phyloP scores from a whole-genome alignment of 371 early-diverging fungal species.

The Mucor circinelloides region DNA sequence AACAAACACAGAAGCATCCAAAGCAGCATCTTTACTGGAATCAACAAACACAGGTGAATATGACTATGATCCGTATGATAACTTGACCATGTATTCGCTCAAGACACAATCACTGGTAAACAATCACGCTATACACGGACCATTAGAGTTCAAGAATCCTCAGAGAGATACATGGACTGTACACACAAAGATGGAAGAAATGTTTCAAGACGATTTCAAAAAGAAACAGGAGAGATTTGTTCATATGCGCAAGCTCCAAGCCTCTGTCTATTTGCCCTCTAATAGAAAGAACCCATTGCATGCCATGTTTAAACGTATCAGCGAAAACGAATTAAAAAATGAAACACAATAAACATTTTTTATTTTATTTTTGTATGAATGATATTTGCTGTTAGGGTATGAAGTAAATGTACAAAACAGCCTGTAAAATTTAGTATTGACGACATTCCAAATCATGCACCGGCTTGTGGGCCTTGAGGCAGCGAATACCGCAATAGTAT shows the following conservation, averaged over 20 bases:
- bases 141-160: conserved; percentile 13
- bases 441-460: conserved; percentile 23
- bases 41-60: not conserved
- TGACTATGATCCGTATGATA: conserved; percentile 14
- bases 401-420: conserved; percentile 8
- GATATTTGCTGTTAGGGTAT: not conserved
- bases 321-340: conserved; percentile 12
- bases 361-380: not conserved
- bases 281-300: conserved; percentile 6
- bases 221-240: conserved; percentile 12
- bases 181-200: conserved; percentile 15
- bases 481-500: conserved; percentile 37
- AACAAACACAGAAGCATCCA: not conserved
- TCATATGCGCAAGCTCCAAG: conserved; percentile 27
- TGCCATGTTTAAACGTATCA: conserved; percentile 16
- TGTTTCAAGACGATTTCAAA: not conserved
- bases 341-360: conserved; percentile 7
- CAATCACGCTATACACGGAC: conserved; percentile 10
- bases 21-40: not conserved
- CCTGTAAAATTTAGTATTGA: not conserved
- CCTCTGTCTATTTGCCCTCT: conserved; percentile 6
- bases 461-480: conserved; percentile 36
- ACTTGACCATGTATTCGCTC: conserved; percentile 28
- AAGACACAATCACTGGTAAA: conserved; percentile 29
- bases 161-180: conserved; percentile 26